Evolutionary conservation across 1,284 basidiomycete species (phyloP), one percentile per base, ranked within the genome.

Genomic region (Exobasidium rhododendri): DNA sequence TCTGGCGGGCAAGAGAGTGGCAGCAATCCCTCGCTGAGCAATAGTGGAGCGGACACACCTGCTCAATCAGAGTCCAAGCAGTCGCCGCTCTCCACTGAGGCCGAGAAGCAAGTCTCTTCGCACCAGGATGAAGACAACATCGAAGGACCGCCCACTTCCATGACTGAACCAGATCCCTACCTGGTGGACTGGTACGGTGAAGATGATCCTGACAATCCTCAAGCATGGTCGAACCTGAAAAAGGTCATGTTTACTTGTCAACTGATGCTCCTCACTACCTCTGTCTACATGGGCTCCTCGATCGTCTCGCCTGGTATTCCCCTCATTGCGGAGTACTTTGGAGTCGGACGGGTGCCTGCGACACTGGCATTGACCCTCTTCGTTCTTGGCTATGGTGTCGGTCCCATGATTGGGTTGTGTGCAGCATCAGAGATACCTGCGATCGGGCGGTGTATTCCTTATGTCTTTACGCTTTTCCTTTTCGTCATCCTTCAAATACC

Each of bases 271-370:
- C 67, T 81, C 47, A 75, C 79, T 4, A 79, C 85, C 43, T 85
- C 86, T 66, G 82, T 84, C 2, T 88, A 86, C 73, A 82, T 86
- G 61, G 86, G 87, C 17, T 83, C 83, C 56, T 83, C 83, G 3
- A 85, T 86, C 47, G 82, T 82, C 44, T 85, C 86, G 0, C 86
- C 85, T 1, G 84, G 84, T 0, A 77, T 86, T 30, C 73, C 85
- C 28, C 83, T 14, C 64, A 84, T 63, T 75, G 80, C 22, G 83
- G 10, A 28, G 11, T 60, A 62, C 13, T 74, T 70, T 31, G 13
- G 55, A 26, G 31, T 57, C 26, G 26, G 30, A 11, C 1, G 29
- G 1, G 56, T 68, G 32, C 45, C 66, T 10, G 65, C 74, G 0
- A 64, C 69, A 1, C 61, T 76, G 11, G 60, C 63, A 13, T 11